Evolutionary conservation across 2,329 filamentous ascomycete genomes (phyloP).

Genomic region (Colletotrichum tropicale): DNA sequence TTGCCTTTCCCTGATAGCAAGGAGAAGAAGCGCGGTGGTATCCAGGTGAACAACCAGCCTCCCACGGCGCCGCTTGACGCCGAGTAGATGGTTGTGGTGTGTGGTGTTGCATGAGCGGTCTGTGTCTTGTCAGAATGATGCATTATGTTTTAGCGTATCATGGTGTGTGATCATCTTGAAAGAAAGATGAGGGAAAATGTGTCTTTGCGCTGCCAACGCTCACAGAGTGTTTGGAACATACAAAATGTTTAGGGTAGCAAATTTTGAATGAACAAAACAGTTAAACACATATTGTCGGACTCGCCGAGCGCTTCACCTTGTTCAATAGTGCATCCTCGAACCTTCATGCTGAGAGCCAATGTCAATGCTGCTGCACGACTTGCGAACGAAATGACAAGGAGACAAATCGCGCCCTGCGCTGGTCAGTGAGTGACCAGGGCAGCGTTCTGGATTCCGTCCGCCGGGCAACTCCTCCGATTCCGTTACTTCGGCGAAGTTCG

Average conservation of each 20-base stretch:
- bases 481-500: slow-evolving; percentile 7
- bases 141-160: neutral
- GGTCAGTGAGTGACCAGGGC: neutral
- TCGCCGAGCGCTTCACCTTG: neutral
- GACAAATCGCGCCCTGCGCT: neutral
- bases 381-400: neutral
- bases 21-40: slow-evolving; percentile 87
- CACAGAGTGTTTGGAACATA: neutral
- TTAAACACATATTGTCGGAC: neutral
- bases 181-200: neutral
- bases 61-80: slow-evolving; percentile 79
- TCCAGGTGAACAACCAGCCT: slow-evolving; percentile 82
- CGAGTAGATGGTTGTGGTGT: slow-evolving; percentile 52
- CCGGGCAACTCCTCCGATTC: neutral
- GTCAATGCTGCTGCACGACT: neutral
- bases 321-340: neutral
- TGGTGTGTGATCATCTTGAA: neutral
- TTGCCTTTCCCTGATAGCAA: slow-evolving; percentile 81
- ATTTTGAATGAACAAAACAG: neutral
- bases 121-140: neutral
- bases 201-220: neutral
- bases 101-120: neutral
- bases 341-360: neutral
- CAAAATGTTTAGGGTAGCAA: neutral
- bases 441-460: neutral